Conservation (phyloP, 2,329 filamentous ascomycete species). For the Sodiomyces alkalinus region DNA sequence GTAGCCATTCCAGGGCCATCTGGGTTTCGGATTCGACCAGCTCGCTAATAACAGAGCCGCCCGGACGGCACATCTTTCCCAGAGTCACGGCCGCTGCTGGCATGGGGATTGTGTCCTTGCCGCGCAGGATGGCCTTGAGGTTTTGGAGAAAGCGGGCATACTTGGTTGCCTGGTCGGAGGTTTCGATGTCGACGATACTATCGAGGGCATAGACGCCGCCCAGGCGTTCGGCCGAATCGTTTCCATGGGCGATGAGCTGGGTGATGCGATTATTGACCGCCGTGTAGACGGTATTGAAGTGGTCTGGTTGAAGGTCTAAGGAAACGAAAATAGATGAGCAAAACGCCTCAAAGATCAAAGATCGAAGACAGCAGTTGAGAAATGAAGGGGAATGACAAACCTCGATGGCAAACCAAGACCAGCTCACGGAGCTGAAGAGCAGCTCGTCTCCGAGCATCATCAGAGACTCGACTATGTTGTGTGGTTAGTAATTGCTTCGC, state of each 20-base stretch:
- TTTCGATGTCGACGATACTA: constrained; percentile 88
- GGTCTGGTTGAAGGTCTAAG: constrained; percentile 67
- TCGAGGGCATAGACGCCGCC: constrained; percentile 88
- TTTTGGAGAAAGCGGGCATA: constrained; percentile 90
- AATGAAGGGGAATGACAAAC: constrained; percentile 15
- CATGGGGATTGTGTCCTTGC: constrained; percentile 85
- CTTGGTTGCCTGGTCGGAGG: constrained; percentile 83
- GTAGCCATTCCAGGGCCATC: constrained; percentile 89
- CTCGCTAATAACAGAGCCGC: constrained; percentile 86
- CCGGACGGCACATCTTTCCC: constrained; percentile 79
- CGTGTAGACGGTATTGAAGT: constrained; percentile 50
- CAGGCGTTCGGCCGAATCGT: constrained; percentile 74
- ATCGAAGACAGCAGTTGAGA: constrained; percentile 2
- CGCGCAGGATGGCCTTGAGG: constrained; percentile 72
- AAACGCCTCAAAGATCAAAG: too few species aligned
- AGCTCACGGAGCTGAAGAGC: constrained; percentile 39
- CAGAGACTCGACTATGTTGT: constrained; percentile 11
- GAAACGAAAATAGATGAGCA: too few species aligned
- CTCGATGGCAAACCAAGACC: constrained; percentile 39
- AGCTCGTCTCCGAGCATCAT: constrained; percentile 36
- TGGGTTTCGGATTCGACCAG: constrained; percentile 95
- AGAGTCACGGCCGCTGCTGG: constrained; percentile 77
- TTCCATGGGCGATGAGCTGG: constrained; percentile 64
- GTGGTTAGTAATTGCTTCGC: constrained; percentile 1
- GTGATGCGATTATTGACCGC: constrained; percentile 42